A percentile compares a stretch with the other conserved stretches of the same genome.
Evolutionary conservation across 192 early-diverging fungal species (phyloP).

Genomic region (Backusella tarrabulga): DNA sequence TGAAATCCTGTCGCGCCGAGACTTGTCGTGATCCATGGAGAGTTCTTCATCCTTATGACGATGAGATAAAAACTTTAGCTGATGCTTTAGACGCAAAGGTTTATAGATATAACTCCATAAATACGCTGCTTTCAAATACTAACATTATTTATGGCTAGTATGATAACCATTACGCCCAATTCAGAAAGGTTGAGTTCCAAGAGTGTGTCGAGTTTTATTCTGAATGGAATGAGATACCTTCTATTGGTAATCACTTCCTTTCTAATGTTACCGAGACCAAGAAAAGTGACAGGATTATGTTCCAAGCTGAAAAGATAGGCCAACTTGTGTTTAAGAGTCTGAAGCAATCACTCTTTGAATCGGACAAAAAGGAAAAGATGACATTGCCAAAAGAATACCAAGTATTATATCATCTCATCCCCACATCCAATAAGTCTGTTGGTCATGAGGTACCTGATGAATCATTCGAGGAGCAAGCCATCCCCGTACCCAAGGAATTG

Average conservation of each 20-base stretch:
- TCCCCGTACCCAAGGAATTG: conserved; percentile 22
- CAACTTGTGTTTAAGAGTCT: background rate
- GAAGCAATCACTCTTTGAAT: background rate
- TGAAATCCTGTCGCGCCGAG: conserved; percentile 51
- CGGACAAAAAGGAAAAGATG: background rate
- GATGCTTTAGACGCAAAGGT: conserved; percentile 13
- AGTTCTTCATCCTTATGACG: conserved; percentile 41
- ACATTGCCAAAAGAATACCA: conserved; percentile 6
- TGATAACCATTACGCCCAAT: conserved; percentile 47
- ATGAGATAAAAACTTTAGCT: conserved; percentile 12
- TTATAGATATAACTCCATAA: background rate
- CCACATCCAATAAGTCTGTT: conserved; percentile 2
- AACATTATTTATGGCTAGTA: conserved; percentile 10
- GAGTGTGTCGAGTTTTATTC: conserved; percentile 19
- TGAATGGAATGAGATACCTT: conserved; percentile 19
- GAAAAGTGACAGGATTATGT: background rate
- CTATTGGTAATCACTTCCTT: conserved; percentile 21
- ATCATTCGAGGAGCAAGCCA: conserved; percentile 19
- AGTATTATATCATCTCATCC: conserved; percentile 19
- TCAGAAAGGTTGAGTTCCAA: conserved; percentile 40
- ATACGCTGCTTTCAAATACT: background rate
- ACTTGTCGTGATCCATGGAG: conserved; percentile 60
- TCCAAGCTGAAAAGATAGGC: background rate
- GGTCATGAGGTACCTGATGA: conserved; percentile 11
- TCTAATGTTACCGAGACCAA: background rate